phyloP scores from a whole-genome alignment of 305 asterid genomes.

The Fraxinus xanthoxyloides region DNA sequence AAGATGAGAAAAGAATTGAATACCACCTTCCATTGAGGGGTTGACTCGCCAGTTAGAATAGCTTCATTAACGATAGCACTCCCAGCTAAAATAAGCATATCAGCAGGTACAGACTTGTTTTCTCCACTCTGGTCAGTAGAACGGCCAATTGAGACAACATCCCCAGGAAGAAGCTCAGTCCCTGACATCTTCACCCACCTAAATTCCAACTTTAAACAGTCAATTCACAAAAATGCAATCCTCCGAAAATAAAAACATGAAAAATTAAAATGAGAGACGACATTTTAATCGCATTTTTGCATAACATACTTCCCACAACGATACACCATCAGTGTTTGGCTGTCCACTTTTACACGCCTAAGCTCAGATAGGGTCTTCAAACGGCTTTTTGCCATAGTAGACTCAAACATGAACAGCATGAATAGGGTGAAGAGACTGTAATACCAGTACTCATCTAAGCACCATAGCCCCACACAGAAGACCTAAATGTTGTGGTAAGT shows the following conservation, averaged over 20 bases:
- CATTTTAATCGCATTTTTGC: neutral
- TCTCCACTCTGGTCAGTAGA: slow-evolving; percentile 79
- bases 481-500: slow-evolving; percentile 54
- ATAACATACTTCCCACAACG: slow-evolving; percentile 92
- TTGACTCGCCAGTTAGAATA: slow-evolving; percentile 95
- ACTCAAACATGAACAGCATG: slow-evolving; percentile 98
- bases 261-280: neutral
- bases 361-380: slow-evolving; percentile 88
- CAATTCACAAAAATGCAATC: slow-evolving; percentile 18
- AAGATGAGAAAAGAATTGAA: slow-evolving; percentile 14
- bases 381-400: slow-evolving; percentile 97
- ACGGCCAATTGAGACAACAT: slow-evolving; percentile 92
- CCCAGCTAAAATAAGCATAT: slow-evolving; percentile 98
- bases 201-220: slow-evolving; percentile 26
- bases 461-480: slow-evolving; percentile 96
- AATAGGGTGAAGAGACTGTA: slow-evolving; percentile 91
- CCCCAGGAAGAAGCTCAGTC: slow-evolving; percentile 92
- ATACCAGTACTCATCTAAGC: slow-evolving; percentile 96
- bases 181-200: slow-evolving; percentile 95
- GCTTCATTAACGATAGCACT: slow-evolving; percentile 96
- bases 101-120: slow-evolving; percentile 94
- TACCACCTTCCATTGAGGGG: slow-evolving; percentile 98
- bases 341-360: slow-evolving; percentile 94
- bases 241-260: slow-evolving; percentile 14
- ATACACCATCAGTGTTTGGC: slow-evolving; percentile 80